phyloP scores from a whole-genome alignment of 768 basidiomycete genomes.

The Podaxis sp. region DNA sequence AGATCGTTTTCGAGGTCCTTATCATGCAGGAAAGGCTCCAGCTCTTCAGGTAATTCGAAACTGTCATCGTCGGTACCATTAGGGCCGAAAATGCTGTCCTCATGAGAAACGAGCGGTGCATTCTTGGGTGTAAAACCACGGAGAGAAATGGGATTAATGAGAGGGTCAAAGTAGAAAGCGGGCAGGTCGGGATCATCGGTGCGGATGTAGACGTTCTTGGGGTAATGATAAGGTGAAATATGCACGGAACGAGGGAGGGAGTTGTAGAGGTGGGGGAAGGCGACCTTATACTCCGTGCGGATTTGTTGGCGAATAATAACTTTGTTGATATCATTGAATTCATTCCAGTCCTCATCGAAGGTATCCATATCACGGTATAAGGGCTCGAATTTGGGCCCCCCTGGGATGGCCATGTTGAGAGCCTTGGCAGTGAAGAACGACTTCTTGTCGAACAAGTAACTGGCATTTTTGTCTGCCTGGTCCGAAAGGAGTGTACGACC shows the following conservation, averaged over 20 bases:
- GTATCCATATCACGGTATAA: slow-evolving; percentile 95
- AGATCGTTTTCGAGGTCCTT: slow-evolving; percentile 83
- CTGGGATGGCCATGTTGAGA: slow-evolving; percentile 94
- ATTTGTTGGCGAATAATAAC: slow-evolving; percentile 99
- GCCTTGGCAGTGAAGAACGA: slow-evolving; percentile 98
- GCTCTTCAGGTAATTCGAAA: slow-evolving; percentile 77
- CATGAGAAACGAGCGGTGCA: slow-evolving; percentile 78
- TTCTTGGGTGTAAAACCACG: slow-evolving; percentile 87
- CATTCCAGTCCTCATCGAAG: slow-evolving; percentile 99
- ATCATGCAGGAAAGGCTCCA: slow-evolving; percentile 79
- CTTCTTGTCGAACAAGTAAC: slow-evolving; percentile 96
- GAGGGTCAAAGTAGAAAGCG: slow-evolving; percentile 98
- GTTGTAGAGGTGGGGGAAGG: slow-evolving; percentile 98
- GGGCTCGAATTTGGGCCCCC: slow-evolving; percentile 98
- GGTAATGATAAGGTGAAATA: slow-evolving; percentile 87
- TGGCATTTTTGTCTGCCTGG: slow-evolving; percentile 85
- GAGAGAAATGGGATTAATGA: slow-evolving; percentile 96
- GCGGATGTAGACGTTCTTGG: slow-evolving; percentile 98
- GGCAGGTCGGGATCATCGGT: slow-evolving; percentile 99
- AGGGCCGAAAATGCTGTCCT: slow-evolving; percentile 89
- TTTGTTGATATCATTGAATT: slow-evolving; percentile 99
- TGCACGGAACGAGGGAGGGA: slow-evolving; percentile 93
- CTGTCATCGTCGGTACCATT: slow-evolving; percentile 84
- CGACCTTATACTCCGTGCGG: slow-evolving; percentile 98
- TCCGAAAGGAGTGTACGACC: slow-evolving; percentile 94